Conservation (phyloP, 768 basidiomycete genomes). For the Hirschioporus abietinus region DNA sequence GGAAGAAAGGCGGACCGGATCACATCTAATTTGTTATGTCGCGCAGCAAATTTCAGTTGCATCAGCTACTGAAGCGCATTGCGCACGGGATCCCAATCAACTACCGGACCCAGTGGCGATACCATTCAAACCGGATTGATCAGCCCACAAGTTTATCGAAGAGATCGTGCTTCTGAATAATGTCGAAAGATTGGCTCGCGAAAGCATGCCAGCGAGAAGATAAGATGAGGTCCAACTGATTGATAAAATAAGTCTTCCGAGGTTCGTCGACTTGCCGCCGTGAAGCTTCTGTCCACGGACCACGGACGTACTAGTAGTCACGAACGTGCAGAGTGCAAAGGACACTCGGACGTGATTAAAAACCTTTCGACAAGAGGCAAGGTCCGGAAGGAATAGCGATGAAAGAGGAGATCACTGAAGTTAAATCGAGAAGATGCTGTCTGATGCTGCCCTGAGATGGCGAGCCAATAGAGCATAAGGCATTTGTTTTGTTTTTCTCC, state of each 20-base stretch:
- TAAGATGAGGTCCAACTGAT: not conserved
- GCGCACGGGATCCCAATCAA: no score
- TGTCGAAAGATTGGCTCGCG: not conserved
- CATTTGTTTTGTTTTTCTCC: not conserved
- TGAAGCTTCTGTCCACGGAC: not conserved
- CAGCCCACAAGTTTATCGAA: not conserved
- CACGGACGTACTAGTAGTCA: not conserved
- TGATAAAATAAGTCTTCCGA: not conserved
- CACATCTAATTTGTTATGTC: not conserved
- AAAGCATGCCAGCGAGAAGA: not conserved
- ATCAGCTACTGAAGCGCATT: not conserved
- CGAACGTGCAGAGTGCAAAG: not conserved
- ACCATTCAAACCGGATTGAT: no score
- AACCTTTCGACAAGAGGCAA: not conserved
- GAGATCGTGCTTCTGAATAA: not conserved
- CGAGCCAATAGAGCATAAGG: not conserved
- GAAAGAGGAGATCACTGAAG: not conserved
- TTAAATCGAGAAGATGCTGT: not conserved
- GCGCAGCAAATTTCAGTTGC: not conserved
- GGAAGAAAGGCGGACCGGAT: not conserved
- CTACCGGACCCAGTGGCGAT: no score
- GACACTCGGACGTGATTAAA: not conserved
- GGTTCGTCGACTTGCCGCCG: not conserved
- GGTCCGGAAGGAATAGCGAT: no score
- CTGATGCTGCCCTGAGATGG: not conserved